phyloP scores from a whole-genome alignment of 441 rosid species.

The Jatropha podagrica region DNA sequence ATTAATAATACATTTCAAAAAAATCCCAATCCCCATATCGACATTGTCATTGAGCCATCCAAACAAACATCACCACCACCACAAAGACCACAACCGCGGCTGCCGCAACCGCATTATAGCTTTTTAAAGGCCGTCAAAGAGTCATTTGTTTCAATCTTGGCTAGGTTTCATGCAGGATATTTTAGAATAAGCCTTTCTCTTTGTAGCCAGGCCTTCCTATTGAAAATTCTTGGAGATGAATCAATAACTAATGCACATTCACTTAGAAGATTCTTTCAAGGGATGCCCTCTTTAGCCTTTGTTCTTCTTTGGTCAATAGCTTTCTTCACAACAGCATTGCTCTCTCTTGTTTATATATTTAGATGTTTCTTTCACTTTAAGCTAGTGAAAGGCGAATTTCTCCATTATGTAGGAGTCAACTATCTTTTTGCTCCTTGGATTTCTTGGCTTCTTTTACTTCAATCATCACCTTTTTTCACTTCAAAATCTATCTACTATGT shows the following conservation, averaged over 20 bases:
- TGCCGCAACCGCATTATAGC: neutral
- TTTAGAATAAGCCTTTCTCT: conserved; percentile 67
- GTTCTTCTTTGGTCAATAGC: conserved; percentile 53
- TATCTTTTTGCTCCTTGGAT: conserved; percentile 54
- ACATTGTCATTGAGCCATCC: conserved; percentile 20
- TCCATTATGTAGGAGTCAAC: conserved; percentile 52
- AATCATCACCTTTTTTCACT: conserved; percentile 37
- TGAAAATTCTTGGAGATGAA: conserved; percentile 49
- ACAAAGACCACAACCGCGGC: neutral
- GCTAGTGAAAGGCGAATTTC: conserved; percentile 57
- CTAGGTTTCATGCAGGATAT: conserved; percentile 61
- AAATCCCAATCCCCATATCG: conserved; percentile 14
- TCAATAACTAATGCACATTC: conserved; percentile 22
- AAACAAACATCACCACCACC: neutral
- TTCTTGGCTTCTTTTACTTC: conserved; percentile 52
- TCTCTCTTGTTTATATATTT: conserved; percentile 48
- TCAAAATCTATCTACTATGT: conserved; percentile 23
- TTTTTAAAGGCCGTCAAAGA: neutral
- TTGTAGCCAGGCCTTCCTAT: conserved; percentile 58
- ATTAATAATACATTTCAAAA: neutral
- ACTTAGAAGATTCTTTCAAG: conserved; percentile 30
- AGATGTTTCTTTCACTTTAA: conserved; percentile 46
- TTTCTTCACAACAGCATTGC: conserved; percentile 41
- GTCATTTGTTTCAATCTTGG: conserved; percentile 33
- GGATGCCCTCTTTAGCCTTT: conserved; percentile 48